Percentiles rank a stretch among this genome's conserved stretches.
These are phyloP conservation scores for Plasmodium blacklocki DNA, from an alignment of 169 alveolate species.

Conservation along the genomic window DNA sequence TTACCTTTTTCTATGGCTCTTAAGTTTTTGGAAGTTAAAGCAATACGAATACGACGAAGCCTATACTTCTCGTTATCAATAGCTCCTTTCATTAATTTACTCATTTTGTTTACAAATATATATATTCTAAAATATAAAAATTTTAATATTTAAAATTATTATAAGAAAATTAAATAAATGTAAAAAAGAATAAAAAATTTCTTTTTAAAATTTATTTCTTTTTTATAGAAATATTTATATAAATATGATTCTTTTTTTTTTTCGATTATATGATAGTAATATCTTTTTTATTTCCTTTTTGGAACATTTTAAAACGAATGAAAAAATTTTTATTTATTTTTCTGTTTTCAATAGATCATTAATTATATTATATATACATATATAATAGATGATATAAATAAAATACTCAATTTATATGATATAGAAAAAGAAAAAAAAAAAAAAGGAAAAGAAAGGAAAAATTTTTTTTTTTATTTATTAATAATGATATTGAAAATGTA, in stretches of 20 bases:
- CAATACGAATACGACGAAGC: conserved; percentile 93
- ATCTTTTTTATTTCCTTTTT: conserved; percentile 21
- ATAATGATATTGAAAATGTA: too few species aligned
- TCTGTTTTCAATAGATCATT: neutral
- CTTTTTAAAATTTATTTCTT: conserved; percentile 13
- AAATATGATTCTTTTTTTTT: too few species aligned
- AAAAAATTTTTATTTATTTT: conserved; percentile 15
- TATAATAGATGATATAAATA: too few species aligned
- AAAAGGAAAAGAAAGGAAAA: too few species aligned
- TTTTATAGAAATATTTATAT: conserved; percentile 31
- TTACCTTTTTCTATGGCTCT: conserved; percentile 92
- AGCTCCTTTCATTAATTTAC: conserved; percentile 87
- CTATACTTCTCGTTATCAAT: conserved; percentile 91
- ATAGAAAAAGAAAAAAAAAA: too few species aligned
- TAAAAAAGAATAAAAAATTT: conserved; percentile 12
- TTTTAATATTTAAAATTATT: neutral
- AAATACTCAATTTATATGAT: too few species aligned
- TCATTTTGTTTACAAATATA: conserved; percentile 75
- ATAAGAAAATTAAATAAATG: too few species aligned
- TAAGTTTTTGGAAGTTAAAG: conserved; percentile 93
- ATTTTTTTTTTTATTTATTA: too few species aligned
- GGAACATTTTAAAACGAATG: conserved; percentile 58
- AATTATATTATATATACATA: neutral
- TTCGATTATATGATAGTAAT: conserved; percentile 1
- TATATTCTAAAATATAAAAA: conserved; percentile 12